phyloP scores from a whole-genome alignment of 805 yeast species.

The Isabelozyma gotoi region DNA sequence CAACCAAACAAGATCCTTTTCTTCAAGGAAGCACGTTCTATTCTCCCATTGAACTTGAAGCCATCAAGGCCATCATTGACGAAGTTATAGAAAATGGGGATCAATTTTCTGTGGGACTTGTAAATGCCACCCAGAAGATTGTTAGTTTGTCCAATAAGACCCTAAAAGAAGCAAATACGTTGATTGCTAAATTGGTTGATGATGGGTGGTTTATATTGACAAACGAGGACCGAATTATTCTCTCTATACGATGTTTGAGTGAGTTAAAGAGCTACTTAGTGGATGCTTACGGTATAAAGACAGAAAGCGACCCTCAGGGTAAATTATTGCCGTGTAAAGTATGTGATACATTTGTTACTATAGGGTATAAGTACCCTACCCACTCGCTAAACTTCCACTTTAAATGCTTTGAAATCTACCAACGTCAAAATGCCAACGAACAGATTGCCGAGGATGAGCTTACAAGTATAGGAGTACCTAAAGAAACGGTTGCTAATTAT shows the following conservation, averaged over 20 bases:
- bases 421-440: constrained; percentile 20
- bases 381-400: constrained; percentile 40
- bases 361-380: constrained; percentile 45
- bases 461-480: neutral
- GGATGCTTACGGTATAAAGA: constrained; percentile 39
- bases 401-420: constrained; percentile 44
- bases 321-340: constrained; percentile 46
- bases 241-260: constrained; percentile 42
- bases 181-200: constrained; percentile 40
- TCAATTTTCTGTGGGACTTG: constrained; percentile 32
- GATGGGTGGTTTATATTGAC: constrained; percentile 54
- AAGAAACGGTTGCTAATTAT: neutral
- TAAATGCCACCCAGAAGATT: constrained; percentile 33
- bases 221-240: constrained; percentile 28
- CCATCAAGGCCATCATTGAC: constrained; percentile 47
- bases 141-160: constrained; percentile 24
- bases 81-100: constrained; percentile 39
- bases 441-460: constrained; percentile 1
- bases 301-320: constrained; percentile 27
- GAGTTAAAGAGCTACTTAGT: constrained; percentile 48
- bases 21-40: constrained; percentile 39
- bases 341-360: constrained; percentile 53
- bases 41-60: constrained; percentile 38
- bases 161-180: constrained; percentile 34
- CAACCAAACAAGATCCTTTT: constrained; percentile 37